Evolutionary conservation across 306 rosid species (phyloP), one percentile per base, ranked within the genome.

Genomic region (Gastrolobium villosum): DNA sequence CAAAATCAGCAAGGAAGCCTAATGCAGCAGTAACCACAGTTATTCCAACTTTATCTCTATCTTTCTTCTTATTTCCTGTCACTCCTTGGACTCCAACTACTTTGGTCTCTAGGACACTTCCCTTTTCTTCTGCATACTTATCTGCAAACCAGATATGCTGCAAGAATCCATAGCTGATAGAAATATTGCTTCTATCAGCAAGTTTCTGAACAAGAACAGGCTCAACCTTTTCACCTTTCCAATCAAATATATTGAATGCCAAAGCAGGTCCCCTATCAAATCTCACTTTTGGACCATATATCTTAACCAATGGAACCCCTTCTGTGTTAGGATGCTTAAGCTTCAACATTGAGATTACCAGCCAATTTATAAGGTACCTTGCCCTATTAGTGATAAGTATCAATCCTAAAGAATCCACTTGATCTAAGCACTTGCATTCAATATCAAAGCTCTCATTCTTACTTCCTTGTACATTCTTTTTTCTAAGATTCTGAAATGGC

Each of bases 161-260:
- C 32, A 95, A 73, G 81, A 95, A 92, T 37, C 88, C 92, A 74
- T 87, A 87, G 81, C 98, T 87, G 20, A 95, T 87, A 39, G 99
- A 95, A 44, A 95, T 87, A 28, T 87, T 89, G 86, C 83, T 92
- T 70, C 99, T 81, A 28, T 89, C 99, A 7, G 99, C 98, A 10
- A 95, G 92, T 79, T 95, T 95, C 81, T 95, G 99, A 1, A 95
- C 89, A 72, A 95, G 89, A 72, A 88, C 89, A 8, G 99, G 98
- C 70, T 95, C 99, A 10, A 95, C 88, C 63, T 88, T 92, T 57
- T 89, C 95, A 71, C 99, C 96, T 85, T 89, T 95, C 99, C 98
- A 95, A 79, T 92, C 99, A 48, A 80, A 95, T 60, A 95, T 72
- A 76, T 95, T 95, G 88, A 95, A 95, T 26, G 99, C 97, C 70